phyloP scores from a whole-genome alignment of 805 yeast genomes.

The Torulaspora indica region DNA sequence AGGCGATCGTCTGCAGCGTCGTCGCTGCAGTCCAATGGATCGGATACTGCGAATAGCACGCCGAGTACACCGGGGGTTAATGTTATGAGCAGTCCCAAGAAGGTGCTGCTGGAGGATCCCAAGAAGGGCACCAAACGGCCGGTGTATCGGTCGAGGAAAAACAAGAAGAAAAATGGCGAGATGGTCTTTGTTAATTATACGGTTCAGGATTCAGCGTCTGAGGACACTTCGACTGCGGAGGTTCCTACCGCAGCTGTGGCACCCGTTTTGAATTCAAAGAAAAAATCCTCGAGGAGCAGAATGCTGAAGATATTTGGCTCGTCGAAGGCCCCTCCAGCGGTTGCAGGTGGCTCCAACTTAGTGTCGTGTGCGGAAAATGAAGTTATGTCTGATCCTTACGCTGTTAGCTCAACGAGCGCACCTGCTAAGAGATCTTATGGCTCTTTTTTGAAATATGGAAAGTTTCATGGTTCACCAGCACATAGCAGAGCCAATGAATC shows the following conservation, averaged over 20 bases:
- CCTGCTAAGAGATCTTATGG: slow-evolving; percentile 23
- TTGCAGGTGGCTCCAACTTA: not conserved
- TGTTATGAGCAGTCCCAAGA: slow-evolving; percentile 30
- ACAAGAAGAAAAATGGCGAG: slow-evolving; percentile 22
- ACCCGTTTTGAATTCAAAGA: slow-evolving; percentile 16
- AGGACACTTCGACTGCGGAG: slow-evolving; percentile 7
- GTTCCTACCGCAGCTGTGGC: slow-evolving; percentile 7
- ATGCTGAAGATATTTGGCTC: slow-evolving; percentile 34
- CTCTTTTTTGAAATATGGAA: slow-evolving; percentile 23
- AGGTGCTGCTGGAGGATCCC: slow-evolving; percentile 27
- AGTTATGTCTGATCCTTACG: not conserved
- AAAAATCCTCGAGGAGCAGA: slow-evolving; percentile 29
- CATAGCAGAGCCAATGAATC: slow-evolving; percentile 3
- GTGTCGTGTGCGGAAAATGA: slow-evolving; percentile 3
- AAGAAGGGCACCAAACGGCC: slow-evolving; percentile 17
- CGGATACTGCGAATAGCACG: slow-evolving; percentile 7
- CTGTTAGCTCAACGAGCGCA: not conserved
- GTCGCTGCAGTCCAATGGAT: slow-evolving; percentile 9
- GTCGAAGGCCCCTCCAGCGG: slow-evolving; percentile 10
- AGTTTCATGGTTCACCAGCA: slow-evolving; percentile 10
- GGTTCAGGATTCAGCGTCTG: slow-evolving; percentile 28
- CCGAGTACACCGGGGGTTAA: slow-evolving; percentile 23
- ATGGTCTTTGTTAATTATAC: slow-evolving; percentile 37
- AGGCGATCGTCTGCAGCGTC: slow-evolving; percentile 23
- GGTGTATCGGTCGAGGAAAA: slow-evolving; percentile 16